Evolutionary conservation across 1,139 yeast genomes (phyloP).

Genomic region (Blastobotrys ciferrii): DNA sequence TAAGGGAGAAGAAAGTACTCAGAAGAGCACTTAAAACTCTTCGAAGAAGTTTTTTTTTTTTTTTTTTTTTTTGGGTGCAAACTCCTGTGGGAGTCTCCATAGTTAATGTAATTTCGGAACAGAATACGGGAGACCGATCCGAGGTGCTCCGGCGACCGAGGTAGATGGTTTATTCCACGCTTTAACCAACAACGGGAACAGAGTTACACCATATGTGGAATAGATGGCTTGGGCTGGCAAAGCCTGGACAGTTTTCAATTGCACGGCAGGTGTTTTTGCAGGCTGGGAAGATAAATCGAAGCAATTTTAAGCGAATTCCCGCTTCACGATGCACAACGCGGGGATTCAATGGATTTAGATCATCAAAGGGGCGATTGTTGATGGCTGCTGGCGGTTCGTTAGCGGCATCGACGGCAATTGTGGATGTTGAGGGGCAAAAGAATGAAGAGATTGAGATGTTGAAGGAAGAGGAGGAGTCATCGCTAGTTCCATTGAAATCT

Average conservation of each 20-base stretch:
- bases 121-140: no score
- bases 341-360: not conserved
- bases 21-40: no score
- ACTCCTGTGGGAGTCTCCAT: no score
- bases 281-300: not conserved
- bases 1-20: no score
- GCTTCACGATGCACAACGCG: not conserved
- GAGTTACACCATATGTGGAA: no score
- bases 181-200: not conserved
- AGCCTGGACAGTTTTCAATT: not conserved
- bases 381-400: not conserved
- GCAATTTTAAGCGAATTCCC: not conserved
- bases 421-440: not conserved
- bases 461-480: not conserved
- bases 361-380: not conserved
- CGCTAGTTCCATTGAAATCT: not conserved
- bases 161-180: no score
- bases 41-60: no score
- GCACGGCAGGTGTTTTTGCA: not conserved
- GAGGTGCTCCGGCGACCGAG: no score
- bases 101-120: no score
- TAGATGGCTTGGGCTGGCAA: not conserved
- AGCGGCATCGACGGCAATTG: not conserved
- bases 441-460: not conserved
- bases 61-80: no score